Evolutionary conservation across 164 flowering plant species (phyloP).

Genomic region (Cinnamomum micranthum): DNA sequence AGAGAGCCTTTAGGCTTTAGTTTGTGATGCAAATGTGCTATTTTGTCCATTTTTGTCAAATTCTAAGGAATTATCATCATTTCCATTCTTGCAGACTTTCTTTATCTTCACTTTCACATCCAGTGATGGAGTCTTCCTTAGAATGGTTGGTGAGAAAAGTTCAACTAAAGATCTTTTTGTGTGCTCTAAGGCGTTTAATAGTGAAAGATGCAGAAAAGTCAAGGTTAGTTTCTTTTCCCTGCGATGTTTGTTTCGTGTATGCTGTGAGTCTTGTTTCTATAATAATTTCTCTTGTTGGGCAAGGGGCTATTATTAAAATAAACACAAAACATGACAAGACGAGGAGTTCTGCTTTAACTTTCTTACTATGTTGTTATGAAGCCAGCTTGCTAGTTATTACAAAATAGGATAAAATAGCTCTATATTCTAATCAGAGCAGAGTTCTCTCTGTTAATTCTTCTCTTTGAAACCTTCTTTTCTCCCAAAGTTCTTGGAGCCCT

Average conservation of each 20-base stretch:
- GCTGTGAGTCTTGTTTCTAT: neutral
- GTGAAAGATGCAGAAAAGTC: slow-evolving; percentile 54
- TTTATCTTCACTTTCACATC: slow-evolving; percentile 19
- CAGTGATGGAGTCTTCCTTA: slow-evolving; percentile 43
- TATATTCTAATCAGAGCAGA: too few species aligned
- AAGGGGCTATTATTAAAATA: too few species aligned
- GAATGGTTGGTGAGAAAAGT: slow-evolving; percentile 66
- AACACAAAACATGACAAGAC: too few species aligned
- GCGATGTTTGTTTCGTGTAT: neutral
- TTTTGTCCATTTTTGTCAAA: neutral
- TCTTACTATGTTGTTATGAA: too few species aligned
- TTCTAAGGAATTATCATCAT: neutral
- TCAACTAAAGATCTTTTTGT: slow-evolving; percentile 51
- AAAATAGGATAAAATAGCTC: too few species aligned
- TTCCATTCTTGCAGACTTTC: slow-evolving; percentile 29
- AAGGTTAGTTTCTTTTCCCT: slow-evolving; percentile 37
- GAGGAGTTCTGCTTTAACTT: too few species aligned
- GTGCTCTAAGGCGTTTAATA: slow-evolving; percentile 47
- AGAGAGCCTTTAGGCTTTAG: too few species aligned
- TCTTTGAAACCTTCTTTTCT: too few species aligned
- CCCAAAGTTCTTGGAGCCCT: too few species aligned
- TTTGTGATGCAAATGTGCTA: neutral
- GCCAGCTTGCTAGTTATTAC: too few species aligned
- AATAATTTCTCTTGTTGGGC: too few species aligned
- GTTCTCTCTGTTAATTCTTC: too few species aligned